phyloP scores from a whole-genome alignment of 176 grass and related monocot genomes.

The Bothriochloa decipiens region DNA sequence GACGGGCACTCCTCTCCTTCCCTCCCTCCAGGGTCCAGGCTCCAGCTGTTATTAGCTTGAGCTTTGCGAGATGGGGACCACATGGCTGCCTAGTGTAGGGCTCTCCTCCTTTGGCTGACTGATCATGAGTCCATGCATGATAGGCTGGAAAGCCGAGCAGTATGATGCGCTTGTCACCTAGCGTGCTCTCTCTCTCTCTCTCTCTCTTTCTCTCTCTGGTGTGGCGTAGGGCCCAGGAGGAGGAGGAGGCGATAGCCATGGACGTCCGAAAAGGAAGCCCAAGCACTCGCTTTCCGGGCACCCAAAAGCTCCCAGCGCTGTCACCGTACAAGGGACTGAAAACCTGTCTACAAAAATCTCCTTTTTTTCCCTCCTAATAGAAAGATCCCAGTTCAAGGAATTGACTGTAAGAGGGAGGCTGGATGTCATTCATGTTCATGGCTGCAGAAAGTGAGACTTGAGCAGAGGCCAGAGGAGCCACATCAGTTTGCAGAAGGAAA shows the following conservation, averaged over 20 bases:
- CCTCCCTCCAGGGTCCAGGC: neutral
- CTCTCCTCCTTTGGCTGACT: constrained; percentile 40
- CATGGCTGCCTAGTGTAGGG: neutral
- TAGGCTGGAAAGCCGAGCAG: constrained; percentile 52
- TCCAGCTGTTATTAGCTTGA: constrained; percentile 37
- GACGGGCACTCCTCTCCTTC: neutral
- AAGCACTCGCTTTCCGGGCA: constrained; percentile 16
- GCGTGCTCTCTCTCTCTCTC: neutral
- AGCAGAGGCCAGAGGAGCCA: neutral
- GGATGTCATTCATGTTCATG: neutral
- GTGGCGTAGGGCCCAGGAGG: neutral
- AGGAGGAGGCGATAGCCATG: constrained; percentile 2
- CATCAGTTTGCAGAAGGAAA: constrained; percentile 1
- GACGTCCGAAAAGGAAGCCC: constrained; percentile 3
- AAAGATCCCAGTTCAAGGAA: neutral
- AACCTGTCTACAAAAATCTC: neutral
- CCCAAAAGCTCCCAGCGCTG: constrained; percentile 3
- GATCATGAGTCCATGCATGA: constrained; percentile 19
- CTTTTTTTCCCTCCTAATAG: neutral
- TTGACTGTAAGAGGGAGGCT: neutral
- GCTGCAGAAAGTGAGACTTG: neutral
- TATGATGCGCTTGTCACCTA: constrained; percentile 47
- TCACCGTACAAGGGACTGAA: constrained; percentile 30
- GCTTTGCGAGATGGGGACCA: constrained; percentile 26
- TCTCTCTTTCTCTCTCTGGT: neutral